Conservation (phyloP, 2,329 filamentous ascomycete species). For the Drechslerella stenobrocha region DNA sequence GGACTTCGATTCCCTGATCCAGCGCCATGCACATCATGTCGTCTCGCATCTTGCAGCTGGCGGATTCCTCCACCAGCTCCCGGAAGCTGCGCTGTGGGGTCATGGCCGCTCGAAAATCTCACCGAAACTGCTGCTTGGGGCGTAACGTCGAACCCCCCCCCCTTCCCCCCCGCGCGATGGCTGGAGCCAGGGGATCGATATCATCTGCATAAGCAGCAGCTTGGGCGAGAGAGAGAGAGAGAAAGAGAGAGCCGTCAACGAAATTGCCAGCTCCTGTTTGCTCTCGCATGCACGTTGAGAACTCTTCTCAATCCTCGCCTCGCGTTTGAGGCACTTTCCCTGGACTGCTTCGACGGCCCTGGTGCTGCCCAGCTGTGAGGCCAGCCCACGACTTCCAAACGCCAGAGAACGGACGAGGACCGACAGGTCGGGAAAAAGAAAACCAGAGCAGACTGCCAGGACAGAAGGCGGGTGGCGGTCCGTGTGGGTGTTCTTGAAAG, state of each 20-base stretch:
- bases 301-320: background rate
- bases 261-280: background rate
- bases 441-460: no score
- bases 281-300: conserved; percentile 4
- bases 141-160: no score
- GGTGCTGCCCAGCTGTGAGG: background rate
- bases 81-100: no score
- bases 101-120: background rate
- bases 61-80: background rate
- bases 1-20: conserved; percentile 34
- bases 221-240: conserved; percentile 14
- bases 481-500: no score
- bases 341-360: background rate
- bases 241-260: background rate
- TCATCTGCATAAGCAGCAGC: conserved; percentile 28
- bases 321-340: conserved; percentile 1
- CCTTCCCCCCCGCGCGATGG: conserved; percentile 18
- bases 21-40: conserved; percentile 48
- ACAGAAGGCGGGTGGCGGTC: no score
- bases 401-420: background rate
- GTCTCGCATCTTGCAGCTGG: conserved; percentile 25
- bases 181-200: conserved; percentile 31
- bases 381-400: background rate
- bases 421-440: no score
- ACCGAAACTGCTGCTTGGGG: background rate